Evolutionary conservation across 2,329 filamentous ascomycete genomes (phyloP).

Genomic region (Claviceps sorghi): DNA sequence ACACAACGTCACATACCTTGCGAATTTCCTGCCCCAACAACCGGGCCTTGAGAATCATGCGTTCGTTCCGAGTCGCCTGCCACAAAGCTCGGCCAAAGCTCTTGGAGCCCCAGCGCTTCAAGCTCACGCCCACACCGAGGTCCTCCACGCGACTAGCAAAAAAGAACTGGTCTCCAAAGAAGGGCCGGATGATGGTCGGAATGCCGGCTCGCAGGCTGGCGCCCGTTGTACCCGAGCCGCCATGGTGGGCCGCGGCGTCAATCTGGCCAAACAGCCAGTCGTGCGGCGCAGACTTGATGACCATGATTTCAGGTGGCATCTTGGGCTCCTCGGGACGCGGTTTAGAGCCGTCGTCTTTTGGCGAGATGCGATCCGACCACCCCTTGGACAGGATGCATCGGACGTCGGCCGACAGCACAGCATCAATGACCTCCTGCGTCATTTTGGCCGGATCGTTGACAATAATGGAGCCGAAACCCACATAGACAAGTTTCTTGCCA

Average conservation of each 20-base stretch:
- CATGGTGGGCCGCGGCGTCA: conserved; percentile 88
- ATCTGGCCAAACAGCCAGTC: conserved; percentile 95
- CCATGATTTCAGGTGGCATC: conserved; percentile 64
- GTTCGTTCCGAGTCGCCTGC: conserved; percentile 78
- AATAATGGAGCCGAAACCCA: conserved; percentile 93
- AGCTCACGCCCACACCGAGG: conserved; percentile 75
- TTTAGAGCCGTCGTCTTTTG: conserved; percentile 27
- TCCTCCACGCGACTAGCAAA: conserved; percentile 84
- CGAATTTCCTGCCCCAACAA: conserved; percentile 77
- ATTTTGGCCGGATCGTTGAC: conserved; percentile 78
- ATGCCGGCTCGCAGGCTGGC: conserved; percentile 82
- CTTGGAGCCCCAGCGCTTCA: conserved; percentile 80
- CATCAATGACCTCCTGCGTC: conserved; percentile 85
- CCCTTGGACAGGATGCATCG: conserved; percentile 91
- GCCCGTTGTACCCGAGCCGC: conserved; percentile 86
- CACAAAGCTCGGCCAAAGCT: conserved; percentile 75
- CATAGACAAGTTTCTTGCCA: conserved; percentile 84
- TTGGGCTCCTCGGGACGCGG: conserved; percentile 47
- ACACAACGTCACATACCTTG: conserved; percentile 59
- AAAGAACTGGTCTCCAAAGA: conserved; percentile 97
- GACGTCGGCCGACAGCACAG: conserved; percentile 79
- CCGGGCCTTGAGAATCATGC: conserved; percentile 79
- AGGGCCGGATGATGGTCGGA: conserved; percentile 88
- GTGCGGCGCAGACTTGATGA: conserved; percentile 83
- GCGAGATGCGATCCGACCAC: conserved; percentile 70